A percentile compares a stretch with the other conserved stretches of the same genome.
phyloP scores from a whole-genome alignment of 2,329 filamentous ascomycete genomes.

The Huntiella abstrusa region DNA sequence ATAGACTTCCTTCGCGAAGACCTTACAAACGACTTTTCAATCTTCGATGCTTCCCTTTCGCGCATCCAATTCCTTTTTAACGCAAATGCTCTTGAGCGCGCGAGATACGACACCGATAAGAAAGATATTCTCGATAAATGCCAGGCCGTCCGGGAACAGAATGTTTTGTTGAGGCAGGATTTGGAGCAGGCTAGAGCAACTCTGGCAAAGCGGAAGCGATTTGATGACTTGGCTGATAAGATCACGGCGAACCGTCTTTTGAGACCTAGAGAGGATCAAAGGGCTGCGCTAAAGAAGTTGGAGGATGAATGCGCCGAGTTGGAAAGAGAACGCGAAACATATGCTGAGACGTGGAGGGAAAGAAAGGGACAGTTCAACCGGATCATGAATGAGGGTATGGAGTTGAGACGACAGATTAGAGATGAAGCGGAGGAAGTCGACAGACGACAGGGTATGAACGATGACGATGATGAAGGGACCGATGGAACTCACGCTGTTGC shows the following conservation, averaged over 20 bases:
- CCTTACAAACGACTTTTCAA: conserved; percentile 69
- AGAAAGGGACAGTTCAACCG: conserved; percentile 69
- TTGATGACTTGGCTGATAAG: conserved; percentile 73
- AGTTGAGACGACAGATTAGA: conserved; percentile 65
- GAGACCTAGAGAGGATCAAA: conserved; percentile 68
- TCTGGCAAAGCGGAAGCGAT: conserved; percentile 61
- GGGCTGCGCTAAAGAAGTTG: conserved; percentile 57
- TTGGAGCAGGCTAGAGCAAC: conserved; percentile 60
- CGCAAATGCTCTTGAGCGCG: conserved; percentile 66
- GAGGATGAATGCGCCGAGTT: conserved; percentile 77
- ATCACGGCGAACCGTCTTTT: conserved; percentile 68
- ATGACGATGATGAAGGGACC: conserved; percentile 42
- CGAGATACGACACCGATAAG: conserved; percentile 68
- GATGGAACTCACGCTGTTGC: conserved; percentile 25
- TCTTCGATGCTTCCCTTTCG: conserved; percentile 69
- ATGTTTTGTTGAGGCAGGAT: conserved; percentile 49
- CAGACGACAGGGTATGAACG: conserved; percentile 63
- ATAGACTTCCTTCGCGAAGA: conserved; percentile 62
- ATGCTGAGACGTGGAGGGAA: conserved; percentile 68
- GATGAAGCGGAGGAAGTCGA: conserved; percentile 94
- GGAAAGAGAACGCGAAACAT: conserved; percentile 65
- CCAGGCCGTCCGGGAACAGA: conserved; percentile 58
- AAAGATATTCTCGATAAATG: conserved; percentile 60
- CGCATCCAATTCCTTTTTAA: conserved; percentile 74
- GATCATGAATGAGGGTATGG: conserved; percentile 82